Conservation (phyloP, 108 stramenopile genomes). For the Skeletonema costatum region DNA sequence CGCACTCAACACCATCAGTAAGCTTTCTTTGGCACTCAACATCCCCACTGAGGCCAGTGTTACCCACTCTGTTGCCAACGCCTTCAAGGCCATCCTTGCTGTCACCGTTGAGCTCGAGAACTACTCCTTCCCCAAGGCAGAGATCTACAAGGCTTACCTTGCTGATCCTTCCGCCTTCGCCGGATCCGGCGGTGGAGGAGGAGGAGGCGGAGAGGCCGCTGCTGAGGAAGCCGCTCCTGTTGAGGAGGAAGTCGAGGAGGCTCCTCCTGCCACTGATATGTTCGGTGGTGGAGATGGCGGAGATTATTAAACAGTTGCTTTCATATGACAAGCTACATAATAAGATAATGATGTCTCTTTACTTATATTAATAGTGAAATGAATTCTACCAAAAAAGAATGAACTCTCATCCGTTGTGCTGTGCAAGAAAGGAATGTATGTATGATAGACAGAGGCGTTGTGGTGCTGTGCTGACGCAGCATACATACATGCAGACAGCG, state of each 20-base stretch:
- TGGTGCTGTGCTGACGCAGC: too few species aligned
- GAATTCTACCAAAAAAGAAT: too few species aligned
- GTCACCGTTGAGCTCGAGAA: constrained; percentile 88
- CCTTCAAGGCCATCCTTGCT: constrained; percentile 94
- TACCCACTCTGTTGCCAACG: constrained; percentile 97
- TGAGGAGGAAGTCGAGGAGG: constrained; percentile 64
- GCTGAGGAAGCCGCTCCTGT: constrained; percentile 34
- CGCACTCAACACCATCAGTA: constrained; percentile 84
- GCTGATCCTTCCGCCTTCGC: constrained; percentile 84
- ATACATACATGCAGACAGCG: too few species aligned
- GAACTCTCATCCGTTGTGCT: too few species aligned
- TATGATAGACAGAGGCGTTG: too few species aligned
- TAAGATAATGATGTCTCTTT: constrained; percentile 1
- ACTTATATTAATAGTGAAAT: neutral
- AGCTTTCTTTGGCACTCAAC: constrained; percentile 88
- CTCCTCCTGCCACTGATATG: constrained; percentile 64
- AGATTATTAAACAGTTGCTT: constrained; percentile 55
- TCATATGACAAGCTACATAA: neutral
- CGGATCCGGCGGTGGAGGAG: constrained; percentile 72
- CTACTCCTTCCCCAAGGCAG: constrained; percentile 93
- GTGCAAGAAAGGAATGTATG: too few species aligned
- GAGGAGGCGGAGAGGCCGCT: constrained; percentile 60
- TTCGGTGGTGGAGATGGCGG: constrained; percentile 71
- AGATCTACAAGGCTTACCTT: constrained; percentile 81
- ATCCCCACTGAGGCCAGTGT: constrained; percentile 95